Percentiles rank a stretch among this genome's conserved stretches.
phyloP scores from a whole-genome alignment of 768 basidiomycete genomes.

The Macrolepiota fuliginosa region DNA sequence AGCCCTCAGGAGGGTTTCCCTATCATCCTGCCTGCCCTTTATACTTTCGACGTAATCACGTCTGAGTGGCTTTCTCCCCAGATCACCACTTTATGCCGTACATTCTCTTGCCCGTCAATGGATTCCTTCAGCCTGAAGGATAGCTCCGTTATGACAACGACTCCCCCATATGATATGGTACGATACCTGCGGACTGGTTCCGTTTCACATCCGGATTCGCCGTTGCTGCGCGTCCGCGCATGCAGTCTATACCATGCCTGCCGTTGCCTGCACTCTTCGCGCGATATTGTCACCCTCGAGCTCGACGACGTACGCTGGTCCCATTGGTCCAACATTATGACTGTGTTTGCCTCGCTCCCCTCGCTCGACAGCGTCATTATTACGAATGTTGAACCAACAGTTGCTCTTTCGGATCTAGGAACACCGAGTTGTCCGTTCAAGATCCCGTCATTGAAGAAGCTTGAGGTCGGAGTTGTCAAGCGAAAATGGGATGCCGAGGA shows the following conservation, averaged over 20 bases:
- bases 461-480: slow-evolving; percentile 21
- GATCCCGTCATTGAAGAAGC: slow-evolving; percentile 21
- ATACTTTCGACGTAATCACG: slow-evolving; percentile 23
- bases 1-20: slow-evolving; percentile 12
- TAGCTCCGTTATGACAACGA: slow-evolving; percentile 10
- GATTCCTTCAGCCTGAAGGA: slow-evolving; percentile 23
- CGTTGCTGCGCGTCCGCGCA: slow-evolving; percentile 19
- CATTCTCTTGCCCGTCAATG: slow-evolving; percentile 27
- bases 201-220: slow-evolving; percentile 7
- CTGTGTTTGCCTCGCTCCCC: slow-evolving; percentile 19
- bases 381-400: slow-evolving; percentile 19
- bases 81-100: slow-evolving; percentile 20
- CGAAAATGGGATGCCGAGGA: not conserved
- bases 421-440: slow-evolving; percentile 10
- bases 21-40: slow-evolving; percentile 25
- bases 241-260: slow-evolving; percentile 22
- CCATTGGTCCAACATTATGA: slow-evolving; percentile 14
- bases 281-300: slow-evolving; percentile 23
- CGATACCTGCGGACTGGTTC: slow-evolving; percentile 16
- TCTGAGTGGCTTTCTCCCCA: slow-evolving; percentile 29
- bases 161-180: slow-evolving; percentile 21
- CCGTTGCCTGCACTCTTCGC: slow-evolving; percentile 15
- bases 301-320: slow-evolving; percentile 22
- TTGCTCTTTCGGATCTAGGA: slow-evolving; percentile 16
- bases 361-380: slow-evolving; percentile 24